These are phyloP conservation scores for Silene conica DNA, from an alignment of 148 eudicot genomes.

Conservation along the genomic window DNA sequence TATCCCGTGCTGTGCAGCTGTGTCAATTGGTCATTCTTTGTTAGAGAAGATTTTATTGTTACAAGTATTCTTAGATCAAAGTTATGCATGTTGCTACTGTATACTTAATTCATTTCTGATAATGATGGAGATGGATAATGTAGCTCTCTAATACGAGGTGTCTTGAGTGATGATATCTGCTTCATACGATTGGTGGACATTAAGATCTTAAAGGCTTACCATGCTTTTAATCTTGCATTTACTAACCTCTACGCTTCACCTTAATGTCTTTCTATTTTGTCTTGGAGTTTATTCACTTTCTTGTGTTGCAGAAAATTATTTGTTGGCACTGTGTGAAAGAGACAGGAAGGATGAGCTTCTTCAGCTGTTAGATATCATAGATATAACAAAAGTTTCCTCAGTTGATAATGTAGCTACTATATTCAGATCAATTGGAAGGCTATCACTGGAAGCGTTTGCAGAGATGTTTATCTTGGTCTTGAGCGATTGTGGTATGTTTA, in stretches of 20 bases:
- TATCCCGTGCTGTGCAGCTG: neutral
- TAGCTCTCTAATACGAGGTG: neutral
- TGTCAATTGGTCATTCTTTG: neutral
- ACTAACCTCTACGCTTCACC: neutral
- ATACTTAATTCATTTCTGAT: neutral
- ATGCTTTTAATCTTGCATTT: neutral
- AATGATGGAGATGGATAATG: constrained; percentile 4
- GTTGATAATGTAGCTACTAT: constrained; percentile 35
- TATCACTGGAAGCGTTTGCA: constrained; percentile 49
- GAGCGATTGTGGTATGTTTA: constrained; percentile 51
- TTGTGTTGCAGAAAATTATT: constrained; percentile 63
- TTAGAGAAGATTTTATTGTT: neutral
- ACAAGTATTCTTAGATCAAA: neutral
- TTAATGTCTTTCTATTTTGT: neutral
- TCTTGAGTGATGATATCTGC: neutral
- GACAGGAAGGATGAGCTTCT: constrained; percentile 63
- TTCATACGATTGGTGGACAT: neutral
- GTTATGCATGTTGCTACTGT: neutral
- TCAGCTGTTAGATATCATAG: constrained; percentile 50
- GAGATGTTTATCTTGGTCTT: constrained; percentile 47
- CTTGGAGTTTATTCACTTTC: neutral
- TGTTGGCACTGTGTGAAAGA: constrained; percentile 78
- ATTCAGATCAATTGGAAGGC: constrained; percentile 71
- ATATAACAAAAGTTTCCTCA: constrained; percentile 60
- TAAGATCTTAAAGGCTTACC: neutral